A percentile compares a stretch with the other conserved stretches of the same genome.
These are phyloP conservation scores for Brasenia schreberi DNA, from an alignment of 164 flowering plant species.

Conservation along the genomic window DNA sequence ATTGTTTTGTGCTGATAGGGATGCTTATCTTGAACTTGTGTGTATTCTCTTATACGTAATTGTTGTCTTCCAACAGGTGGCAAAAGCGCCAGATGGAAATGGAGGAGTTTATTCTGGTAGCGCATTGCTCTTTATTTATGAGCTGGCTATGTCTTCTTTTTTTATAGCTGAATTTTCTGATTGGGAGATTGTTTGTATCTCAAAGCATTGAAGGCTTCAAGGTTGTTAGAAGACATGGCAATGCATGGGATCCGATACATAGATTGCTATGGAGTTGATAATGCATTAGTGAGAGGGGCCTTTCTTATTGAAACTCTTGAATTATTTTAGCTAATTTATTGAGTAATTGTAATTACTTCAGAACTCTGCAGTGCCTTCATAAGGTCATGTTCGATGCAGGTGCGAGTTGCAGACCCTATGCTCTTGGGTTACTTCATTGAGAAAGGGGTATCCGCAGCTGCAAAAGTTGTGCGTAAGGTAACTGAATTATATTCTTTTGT, in stretches of 20 bases:
- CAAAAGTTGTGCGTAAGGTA: conserved; percentile 99
- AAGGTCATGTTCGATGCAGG: conserved; percentile 33
- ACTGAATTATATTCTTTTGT: not conserved
- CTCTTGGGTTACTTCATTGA: conserved; percentile 94
- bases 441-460: conserved; percentile 82
- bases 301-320: not conserved
- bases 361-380: not conserved
- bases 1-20: no score
- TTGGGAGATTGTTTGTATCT: conserved; percentile 1
- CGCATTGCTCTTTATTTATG: not conserved
- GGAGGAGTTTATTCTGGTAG: conserved; percentile 97
- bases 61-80: conserved; percentile 39
- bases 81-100: conserved; percentile 98
- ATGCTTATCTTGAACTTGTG: no score
- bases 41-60: no score
- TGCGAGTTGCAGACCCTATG: conserved; percentile 94
- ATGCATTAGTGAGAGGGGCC: conserved; percentile 58
- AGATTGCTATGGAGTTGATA: conserved; percentile 97
- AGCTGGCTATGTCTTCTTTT: not conserved
- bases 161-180: not conserved
- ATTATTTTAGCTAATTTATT: not conserved
- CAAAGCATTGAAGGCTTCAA: conserved; percentile 69
- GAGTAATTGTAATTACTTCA: not conserved
- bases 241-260: conserved; percentile 66
- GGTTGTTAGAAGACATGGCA: conserved; percentile 88